These are phyloP conservation scores for Heritiera fomes DNA, from an alignment of 345 rosid species.

Conservation along the genomic window DNA sequence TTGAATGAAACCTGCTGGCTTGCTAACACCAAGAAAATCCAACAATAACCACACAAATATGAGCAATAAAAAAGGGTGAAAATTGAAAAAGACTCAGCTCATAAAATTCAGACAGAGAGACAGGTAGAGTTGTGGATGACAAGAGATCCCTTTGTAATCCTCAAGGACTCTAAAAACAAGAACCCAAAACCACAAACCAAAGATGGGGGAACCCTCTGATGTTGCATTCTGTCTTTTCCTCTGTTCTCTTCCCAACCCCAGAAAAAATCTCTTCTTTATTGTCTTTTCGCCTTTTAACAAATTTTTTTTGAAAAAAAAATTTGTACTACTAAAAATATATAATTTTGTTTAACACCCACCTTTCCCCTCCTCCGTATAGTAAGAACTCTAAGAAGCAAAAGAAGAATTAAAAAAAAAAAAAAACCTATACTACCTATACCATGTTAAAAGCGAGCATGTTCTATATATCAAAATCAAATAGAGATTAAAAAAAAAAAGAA, in stretches of 20 bases:
- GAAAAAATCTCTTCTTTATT: slow-evolving; percentile 37
- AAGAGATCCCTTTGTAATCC: slow-evolving; percentile 37
- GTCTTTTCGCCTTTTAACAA: slow-evolving; percentile 29
- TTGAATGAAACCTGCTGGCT: slow-evolving; percentile 22
- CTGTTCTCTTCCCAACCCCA: slow-evolving; percentile 44
- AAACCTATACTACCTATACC: background rate
- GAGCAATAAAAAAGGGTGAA: slow-evolving; percentile 32
- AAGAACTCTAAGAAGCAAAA: slow-evolving; percentile 9
- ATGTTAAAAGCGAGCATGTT: background rate
- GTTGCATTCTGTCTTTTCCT: slow-evolving; percentile 78
- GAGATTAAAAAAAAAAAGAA: background rate
- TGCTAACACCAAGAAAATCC: slow-evolving; percentile 35
- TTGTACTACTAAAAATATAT: too few species aligned
- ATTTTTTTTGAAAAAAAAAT: too few species aligned
- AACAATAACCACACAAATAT: slow-evolving; percentile 50
- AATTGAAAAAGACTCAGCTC: slow-evolving; percentile 20
- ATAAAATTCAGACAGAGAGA: slow-evolving; percentile 28
- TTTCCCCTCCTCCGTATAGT: slow-evolving; percentile 31
- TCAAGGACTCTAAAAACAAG: slow-evolving; percentile 24
- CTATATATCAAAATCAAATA: background rate
- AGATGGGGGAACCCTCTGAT: slow-evolving; percentile 44
- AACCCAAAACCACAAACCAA: slow-evolving; percentile 38
- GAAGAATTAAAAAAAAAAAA: too few species aligned
- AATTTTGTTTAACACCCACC: slow-evolving; percentile 17
- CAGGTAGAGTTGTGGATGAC: slow-evolving; percentile 47